Evolutionary conservation across 176 grass and related monocot species (phyloP).

Genomic region (Zoysia pacifica): DNA sequence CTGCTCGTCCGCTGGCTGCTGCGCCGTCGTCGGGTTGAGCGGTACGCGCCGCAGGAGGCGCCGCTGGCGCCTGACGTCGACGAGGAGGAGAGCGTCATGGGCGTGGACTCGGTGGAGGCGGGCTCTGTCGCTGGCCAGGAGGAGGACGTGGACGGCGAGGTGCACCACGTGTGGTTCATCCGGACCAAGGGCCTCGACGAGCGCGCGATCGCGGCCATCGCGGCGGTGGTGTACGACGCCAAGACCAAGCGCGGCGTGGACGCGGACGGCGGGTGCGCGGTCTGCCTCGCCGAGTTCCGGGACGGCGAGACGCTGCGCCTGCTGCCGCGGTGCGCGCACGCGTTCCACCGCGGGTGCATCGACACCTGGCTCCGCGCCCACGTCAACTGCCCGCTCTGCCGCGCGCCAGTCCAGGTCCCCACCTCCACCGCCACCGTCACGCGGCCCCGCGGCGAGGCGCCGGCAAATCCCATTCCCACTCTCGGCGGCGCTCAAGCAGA

Average conservation of each 20-base stretch:
- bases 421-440: background rate
- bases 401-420: slow-evolving; percentile 60
- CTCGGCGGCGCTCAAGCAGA: background rate
- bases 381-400: slow-evolving; percentile 84
- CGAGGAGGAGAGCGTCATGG: background rate
- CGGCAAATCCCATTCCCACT: too few species aligned
- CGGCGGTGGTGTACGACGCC: slow-evolving; percentile 65
- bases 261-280: slow-evolving; percentile 47
- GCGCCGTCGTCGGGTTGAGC: background rate
- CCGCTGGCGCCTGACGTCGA: slow-evolving; percentile 3
- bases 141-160: slow-evolving; percentile 17
- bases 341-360: slow-evolving; percentile 85
- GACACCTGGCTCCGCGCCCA: slow-evolving; percentile 81
- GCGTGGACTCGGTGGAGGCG: background rate
- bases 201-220: slow-evolving; percentile 70
- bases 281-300: slow-evolving; percentile 80
- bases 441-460: background rate
- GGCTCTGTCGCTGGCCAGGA: background rate
- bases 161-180: slow-evolving; percentile 86
- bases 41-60: slow-evolving; percentile 9
- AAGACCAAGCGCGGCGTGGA: slow-evolving; percentile 31
- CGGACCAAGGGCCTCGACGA: slow-evolving; percentile 83
- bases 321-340: slow-evolving; percentile 72
- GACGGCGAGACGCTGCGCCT: slow-evolving; percentile 84
- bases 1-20: slow-evolving; percentile 30